Conservation (phyloP, 106 monocot species). For the Apostasia ramifera region DNA sequence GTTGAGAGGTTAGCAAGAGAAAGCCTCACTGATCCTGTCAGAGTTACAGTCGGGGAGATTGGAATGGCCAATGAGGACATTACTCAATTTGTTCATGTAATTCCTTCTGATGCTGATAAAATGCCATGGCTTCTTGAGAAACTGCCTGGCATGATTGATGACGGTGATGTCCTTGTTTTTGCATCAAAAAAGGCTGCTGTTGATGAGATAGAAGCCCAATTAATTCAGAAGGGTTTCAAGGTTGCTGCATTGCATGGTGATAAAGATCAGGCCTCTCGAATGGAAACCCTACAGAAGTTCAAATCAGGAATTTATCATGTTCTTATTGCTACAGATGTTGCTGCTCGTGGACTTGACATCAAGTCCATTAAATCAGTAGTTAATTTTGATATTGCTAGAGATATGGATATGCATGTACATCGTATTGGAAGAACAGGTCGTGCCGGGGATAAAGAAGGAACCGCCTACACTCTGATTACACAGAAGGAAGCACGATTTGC, state of each 20-base stretch:
- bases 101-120: slow-evolving; percentile 86
- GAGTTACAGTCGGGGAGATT: slow-evolving; percentile 90
- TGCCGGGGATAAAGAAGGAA: slow-evolving; percentile 96
- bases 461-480: slow-evolving; percentile 82
- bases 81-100: slow-evolving; percentile 75
- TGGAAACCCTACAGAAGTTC: slow-evolving; percentile 85
- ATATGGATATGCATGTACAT: slow-evolving; percentile 97
- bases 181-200: slow-evolving; percentile 80
- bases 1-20: slow-evolving; percentile 89
- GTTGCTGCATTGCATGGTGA: slow-evolving; percentile 90
- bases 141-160: slow-evolving; percentile 67
- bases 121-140: slow-evolving; percentile 88
- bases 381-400: slow-evolving; percentile 91
- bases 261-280: slow-evolving; percentile 97
- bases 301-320: slow-evolving; percentile 85
- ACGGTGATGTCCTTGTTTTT: slow-evolving; percentile 96
- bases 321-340: slow-evolving; percentile 93
- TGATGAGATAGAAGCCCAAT: slow-evolving; percentile 75
- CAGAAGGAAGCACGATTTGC: slow-evolving; percentile 92
- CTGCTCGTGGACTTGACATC: slow-evolving; percentile 94
- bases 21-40: slow-evolving; percentile 70
- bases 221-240: slow-evolving; percentile 63
- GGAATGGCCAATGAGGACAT: slow-evolving; percentile 94
- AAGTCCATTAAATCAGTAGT: slow-evolving; percentile 95
- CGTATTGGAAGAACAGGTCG: slow-evolving; percentile 98